phyloP scores from a whole-genome alignment of 352 stramenopile species.

The Halophytophthora polymorphica region DNA sequence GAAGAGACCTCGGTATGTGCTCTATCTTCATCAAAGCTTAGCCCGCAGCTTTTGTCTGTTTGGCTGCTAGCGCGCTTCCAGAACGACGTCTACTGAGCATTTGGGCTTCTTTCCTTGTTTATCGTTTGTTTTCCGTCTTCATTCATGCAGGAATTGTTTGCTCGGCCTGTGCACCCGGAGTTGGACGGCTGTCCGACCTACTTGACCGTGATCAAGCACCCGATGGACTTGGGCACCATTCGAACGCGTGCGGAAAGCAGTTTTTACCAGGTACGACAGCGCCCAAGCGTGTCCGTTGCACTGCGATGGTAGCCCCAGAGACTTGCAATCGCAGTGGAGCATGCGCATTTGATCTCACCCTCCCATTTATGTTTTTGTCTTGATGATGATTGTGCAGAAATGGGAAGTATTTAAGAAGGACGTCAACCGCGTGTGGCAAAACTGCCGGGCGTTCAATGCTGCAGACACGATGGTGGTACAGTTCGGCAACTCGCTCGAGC shows the following conservation, averaged over 20 bases:
- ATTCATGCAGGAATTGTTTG: conserved; percentile 68
- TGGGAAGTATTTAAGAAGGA: conserved; percentile 81
- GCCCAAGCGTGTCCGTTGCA: not conserved
- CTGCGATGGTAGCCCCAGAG: too few relatives aligned
- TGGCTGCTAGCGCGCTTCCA: too few relatives aligned
- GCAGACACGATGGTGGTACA: conserved; percentile 72
- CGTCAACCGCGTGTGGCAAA: conserved; percentile 77
- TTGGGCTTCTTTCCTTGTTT: conserved; percentile 5
- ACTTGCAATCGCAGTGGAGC: not conserved
- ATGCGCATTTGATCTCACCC: conserved; percentile 4
- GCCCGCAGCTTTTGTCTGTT: too few relatives aligned
- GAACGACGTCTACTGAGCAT: not conserved
- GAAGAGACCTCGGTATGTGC: conserved; percentile 65
- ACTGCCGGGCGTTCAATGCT: conserved; percentile 82
- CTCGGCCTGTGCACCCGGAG: conserved; percentile 77
- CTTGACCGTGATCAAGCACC: conserved; percentile 71
- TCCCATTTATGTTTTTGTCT: conserved; percentile 11
- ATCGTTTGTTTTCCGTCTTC: conserved; percentile 1
- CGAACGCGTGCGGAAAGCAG: conserved; percentile 45
- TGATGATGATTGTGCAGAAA: too few relatives aligned
- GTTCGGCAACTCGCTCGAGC: conserved; percentile 67
- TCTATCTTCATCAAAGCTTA: not conserved
- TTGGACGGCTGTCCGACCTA: conserved; percentile 85
- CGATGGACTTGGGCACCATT: conserved; percentile 87
- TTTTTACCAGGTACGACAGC: conserved; percentile 63